A percentile compares a stretch with the other conserved stretches of the same genome.
These are phyloP conservation scores for Serendipita sp. DNA, from an alignment of 768 basidiomycete species.

Conservation along the genomic window DNA sequence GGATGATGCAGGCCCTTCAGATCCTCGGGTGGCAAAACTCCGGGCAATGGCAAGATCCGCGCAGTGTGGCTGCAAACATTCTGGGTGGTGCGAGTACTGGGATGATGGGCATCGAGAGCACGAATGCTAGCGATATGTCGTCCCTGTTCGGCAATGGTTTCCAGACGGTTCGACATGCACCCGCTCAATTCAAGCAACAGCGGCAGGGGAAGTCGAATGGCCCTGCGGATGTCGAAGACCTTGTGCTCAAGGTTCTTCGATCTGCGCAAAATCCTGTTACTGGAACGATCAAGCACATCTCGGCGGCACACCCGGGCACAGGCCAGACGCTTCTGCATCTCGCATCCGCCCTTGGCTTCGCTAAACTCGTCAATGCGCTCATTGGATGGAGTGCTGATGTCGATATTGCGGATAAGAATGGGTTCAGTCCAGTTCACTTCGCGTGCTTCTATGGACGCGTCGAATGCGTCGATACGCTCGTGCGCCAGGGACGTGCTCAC, in stretches of 20 bases:
- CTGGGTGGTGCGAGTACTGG: slow-evolving; percentile 40
- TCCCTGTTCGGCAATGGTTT: slow-evolving; percentile 7
- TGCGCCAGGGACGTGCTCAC: not conserved
- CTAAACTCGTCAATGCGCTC: slow-evolving; percentile 54
- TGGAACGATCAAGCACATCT: slow-evolving; percentile 26
- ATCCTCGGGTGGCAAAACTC: slow-evolving; percentile 96
- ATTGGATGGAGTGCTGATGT: slow-evolving; percentile 57
- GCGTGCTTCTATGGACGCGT: slow-evolving; percentile 23
- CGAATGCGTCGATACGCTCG: not conserved
- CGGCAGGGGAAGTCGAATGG: slow-evolving; percentile 18
- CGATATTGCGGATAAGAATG: slow-evolving; percentile 77
- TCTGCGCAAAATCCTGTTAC: slow-evolving; percentile 25
- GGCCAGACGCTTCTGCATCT: slow-evolving; percentile 87
- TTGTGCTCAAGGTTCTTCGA: slow-evolving; percentile 66
- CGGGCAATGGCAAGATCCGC: slow-evolving; percentile 83
- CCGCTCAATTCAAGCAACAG: slow-evolving; percentile 30
- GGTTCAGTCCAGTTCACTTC: slow-evolving; percentile 80
- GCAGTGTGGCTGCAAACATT: slow-evolving; percentile 85
- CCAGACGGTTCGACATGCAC: not conserved
- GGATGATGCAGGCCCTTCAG: slow-evolving; percentile 91
- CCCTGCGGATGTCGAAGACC: slow-evolving; percentile 50
- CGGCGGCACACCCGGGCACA: slow-evolving; percentile 41
- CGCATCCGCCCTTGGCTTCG: slow-evolving; percentile 63
- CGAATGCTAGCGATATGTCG: slow-evolving; percentile 8
- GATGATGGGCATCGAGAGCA: slow-evolving; percentile 29